Evolutionary conservation across 768 basidiomycete species (phyloP), one percentile per base, ranked within the genome.

Genomic region (Suillus subluteus): DNA sequence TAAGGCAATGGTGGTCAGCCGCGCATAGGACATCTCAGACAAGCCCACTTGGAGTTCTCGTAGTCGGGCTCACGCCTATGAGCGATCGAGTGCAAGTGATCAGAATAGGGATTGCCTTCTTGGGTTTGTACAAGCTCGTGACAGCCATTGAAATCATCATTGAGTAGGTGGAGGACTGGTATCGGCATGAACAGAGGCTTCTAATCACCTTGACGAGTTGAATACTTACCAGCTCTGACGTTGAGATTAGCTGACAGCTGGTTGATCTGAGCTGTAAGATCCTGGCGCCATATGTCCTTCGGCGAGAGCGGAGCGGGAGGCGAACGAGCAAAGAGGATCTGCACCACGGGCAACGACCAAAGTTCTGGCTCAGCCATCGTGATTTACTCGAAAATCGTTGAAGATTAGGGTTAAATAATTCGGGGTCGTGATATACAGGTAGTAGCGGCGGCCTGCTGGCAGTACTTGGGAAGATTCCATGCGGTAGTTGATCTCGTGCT

Each of bases 1-100:
- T 73, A 46, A 56, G 26, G 44, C 30, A 55, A 26, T 11, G 1
- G 15, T 32, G 6, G 9, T 41, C 55, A 41, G 54, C 21, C 32
- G 44, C 26, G 37, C n/a, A 65, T 26, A 54, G 43, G 18, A 13
- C 16, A 44, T 41, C 6, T 56, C 30, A 43, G 7, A 23, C 4
- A 21, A 23, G n/a, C 73, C 58, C 23, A 70, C 68, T 59, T 70
- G 62, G 65, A 64, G 32, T 65, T 66, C 52, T 35, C n/a, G 35
- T 73, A 72, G 37, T 75, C 70, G 26, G 74, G 72, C 50, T 73
- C 74, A 23, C 74, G 68, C 59, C 70, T 69, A 54, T 75, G 72
- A 32, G 66, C 68, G 40, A 74, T 72, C 30, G 68, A 66, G 38
- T 75, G 67, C 41, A 72, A 44, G 55, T 74, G 72, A 41, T 74